phyloP scores from a whole-genome alignment of 2,329 filamentous ascomycete species.

The Leptographium flavum region DNA sequence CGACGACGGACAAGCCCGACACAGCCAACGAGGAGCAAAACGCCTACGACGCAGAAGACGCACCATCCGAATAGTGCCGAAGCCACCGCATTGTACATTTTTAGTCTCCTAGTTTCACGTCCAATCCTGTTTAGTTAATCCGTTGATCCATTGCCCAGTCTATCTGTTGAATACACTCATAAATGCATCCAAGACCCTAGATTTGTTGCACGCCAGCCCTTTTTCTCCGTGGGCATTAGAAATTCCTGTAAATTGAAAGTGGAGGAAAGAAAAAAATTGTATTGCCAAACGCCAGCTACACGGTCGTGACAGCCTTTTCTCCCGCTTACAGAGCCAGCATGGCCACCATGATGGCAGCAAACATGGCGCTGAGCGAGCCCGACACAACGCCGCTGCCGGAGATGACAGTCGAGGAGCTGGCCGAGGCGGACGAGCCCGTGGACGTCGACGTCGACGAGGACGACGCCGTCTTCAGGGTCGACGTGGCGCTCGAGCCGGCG shows the following conservation, averaged over 20 bases:
- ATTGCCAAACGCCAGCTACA: neutral
- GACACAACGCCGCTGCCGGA: constrained; percentile 12
- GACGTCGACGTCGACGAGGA: constrained; percentile 13
- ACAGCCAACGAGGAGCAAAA: constrained; percentile 1
- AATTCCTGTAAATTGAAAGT: neutral
- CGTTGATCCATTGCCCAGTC: neutral
- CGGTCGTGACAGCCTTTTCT: neutral
- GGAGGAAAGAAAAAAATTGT: neutral
- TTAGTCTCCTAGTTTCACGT: too few relatives aligned
- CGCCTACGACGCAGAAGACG: constrained; percentile 11
- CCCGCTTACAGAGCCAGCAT: constrained; percentile 18
- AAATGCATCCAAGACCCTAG: neutral
- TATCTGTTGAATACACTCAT: neutral
- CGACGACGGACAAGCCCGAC: constrained; percentile 2
- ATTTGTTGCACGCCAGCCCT: neutral
- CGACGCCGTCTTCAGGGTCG: constrained; percentile 5
- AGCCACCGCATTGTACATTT: too few relatives aligned
- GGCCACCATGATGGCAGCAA: constrained; percentile 17
- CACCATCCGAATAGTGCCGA: constrained; percentile 7
- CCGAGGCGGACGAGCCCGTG: constrained; percentile 11
- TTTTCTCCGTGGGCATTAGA: neutral
- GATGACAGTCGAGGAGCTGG: constrained; percentile 15
- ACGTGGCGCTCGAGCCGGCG: neutral
- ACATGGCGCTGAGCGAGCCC: constrained; percentile 17
- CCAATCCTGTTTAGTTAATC: neutral